Evolutionary conservation across 768 basidiomycete genomes (phyloP), one percentile per base, ranked within the genome.

Genomic region (Boletus huronensis): DNA sequence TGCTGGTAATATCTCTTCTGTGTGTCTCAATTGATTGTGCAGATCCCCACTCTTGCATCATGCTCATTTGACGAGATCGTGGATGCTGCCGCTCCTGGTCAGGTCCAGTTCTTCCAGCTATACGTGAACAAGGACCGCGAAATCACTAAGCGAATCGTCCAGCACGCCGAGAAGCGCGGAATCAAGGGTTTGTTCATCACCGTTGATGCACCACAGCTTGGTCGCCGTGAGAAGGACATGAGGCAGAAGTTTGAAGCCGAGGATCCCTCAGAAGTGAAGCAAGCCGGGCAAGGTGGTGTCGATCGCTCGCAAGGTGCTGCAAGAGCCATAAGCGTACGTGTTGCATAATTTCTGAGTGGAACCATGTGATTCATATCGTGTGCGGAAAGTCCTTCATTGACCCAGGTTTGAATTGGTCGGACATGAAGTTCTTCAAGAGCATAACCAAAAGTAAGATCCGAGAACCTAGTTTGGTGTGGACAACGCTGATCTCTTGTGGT

Each of bases 31-130:
- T 43, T 7, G 21, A 29, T 41, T 19, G 32, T 31, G 21, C 63
- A 95, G 95, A 96, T 98, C 50, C 93, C 95, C 2, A 98, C 97
- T 1, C 77, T 98, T 21, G 92, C 96, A 0, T 94, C 91, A 0
- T 98, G 94, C 70, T 90, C 92, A 0, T 97, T 98, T 70, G 94
- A 98, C 67, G 93, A 98, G 69, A 83, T 98, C 47, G 79, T 97
- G n/a, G 88, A 96, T 66, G 89, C 84, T 0, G 88, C 93, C 13
- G 72, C 79, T 39, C 86, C 87, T 5, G 83, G 79, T 1, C 95
- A 98, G 72, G 75, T 82, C 4, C 89, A 90, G 66, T 94, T 94
- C 70, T 70, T 97, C 48, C 96, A 98, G 70, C 73, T 98, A 77
- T 91, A 67, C 61, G 96, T 98, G 52, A 98, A 98, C 75, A 86